Base-by-base conservation (phyloP, 1,284 basidiomycete species). In the Ganoderma leucocontextum region DNA sequence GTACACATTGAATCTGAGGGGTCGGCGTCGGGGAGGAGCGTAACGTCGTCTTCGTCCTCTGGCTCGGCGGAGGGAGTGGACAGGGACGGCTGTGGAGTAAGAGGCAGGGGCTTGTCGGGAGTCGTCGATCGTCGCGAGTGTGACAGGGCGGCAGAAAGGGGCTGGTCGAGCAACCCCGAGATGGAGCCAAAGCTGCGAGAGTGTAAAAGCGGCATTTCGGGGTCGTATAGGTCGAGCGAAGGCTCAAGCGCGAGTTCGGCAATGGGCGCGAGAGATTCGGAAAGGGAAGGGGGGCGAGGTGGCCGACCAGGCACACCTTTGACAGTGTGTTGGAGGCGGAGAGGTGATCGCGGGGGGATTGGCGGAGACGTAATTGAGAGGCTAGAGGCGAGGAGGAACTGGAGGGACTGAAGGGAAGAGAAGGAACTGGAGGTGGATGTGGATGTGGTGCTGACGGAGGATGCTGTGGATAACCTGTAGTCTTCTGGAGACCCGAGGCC, bases 21-120 rank as follows among this genome's bases (percentile, higher is more conserved):
- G 59, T 66, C 64, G 13, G 67, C 25, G 41, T 66, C 49, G 35
- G 69, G 65, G 33, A 71, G 63, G 12, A 73, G 68, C 8, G 72
- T 70, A 15, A 49, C 70, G 19, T 71, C 71, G 62, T 71, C 70
- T 47, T 68, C 70, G 42, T 68, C 72, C 17, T 62, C 66, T 33
- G 63, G 58, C 33, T 68, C 70, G 38, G 55, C 52, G 57, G 58
- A 72, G 72, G 62, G 62, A 57, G 62, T 65, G 35, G 64, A 60
- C 53, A 60, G 63, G 22, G 70, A 70, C 53, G 64, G 66, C 57
- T 76, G 75, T 9, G 79, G 78, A 9, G 77, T 75, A 2, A 75
- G 73, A 33, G 80, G 79, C 13, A 80, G 74, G 25, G 79, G 78
- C 63, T 80, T 80, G 70, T 81, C 78, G 19, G 78, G 76, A 12